Conservation (phyloP, 2,329 filamentous ascomycete species). For the Aspergillus niger region DNA sequence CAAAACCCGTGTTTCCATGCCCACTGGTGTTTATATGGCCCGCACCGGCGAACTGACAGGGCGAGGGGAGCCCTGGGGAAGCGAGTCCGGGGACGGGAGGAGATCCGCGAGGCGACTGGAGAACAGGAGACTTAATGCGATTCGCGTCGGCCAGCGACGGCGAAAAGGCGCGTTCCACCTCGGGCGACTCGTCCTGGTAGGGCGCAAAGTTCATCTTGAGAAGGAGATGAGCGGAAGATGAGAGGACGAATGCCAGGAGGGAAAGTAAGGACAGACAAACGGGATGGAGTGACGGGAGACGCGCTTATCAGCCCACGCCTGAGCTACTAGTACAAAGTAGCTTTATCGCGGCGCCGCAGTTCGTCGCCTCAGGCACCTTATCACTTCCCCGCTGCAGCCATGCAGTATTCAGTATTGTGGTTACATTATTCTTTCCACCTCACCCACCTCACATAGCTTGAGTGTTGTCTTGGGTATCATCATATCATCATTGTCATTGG, state of each 20-base stretch:
- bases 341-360: neutral
- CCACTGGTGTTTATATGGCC: conserved; percentile 29
- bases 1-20: conserved; percentile 45
- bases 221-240: conserved; percentile 9
- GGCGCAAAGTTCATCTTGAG: conserved; percentile 86
- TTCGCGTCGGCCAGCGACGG: conserved; percentile 58
- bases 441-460: neutral
- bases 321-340: neutral
- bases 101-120: conserved; percentile 55
- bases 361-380: conserved; percentile 6
- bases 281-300: neutral
- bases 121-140: conserved; percentile 56
- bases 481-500: neutral
- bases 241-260: neutral
- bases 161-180: conserved; percentile 77
- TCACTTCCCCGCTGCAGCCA: neutral
- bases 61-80: conserved; percentile 42
- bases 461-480: conserved; percentile 21
- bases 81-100: conserved; percentile 48
- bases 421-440: neutral
- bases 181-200: conserved; percentile 90
- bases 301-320: conserved; percentile 1
- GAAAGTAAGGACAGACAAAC: neutral
- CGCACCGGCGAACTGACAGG: conserved; percentile 42
- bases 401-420: neutral